Conservation (phyloP, 2,329 filamentous ascomycete genomes). For the Pestalotiopsis sp. region DNA sequence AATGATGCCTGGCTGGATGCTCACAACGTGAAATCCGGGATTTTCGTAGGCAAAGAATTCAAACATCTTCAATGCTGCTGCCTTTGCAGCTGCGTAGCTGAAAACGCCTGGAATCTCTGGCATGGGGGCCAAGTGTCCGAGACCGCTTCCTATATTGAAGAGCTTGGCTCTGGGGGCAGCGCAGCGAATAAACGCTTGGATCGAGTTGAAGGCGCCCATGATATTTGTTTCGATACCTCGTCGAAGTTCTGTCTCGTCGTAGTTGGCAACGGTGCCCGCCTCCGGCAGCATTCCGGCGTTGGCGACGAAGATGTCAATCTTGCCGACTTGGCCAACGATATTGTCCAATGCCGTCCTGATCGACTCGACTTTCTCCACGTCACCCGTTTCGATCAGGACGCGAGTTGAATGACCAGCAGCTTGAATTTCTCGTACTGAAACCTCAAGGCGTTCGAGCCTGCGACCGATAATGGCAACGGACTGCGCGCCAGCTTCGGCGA, state of each 20-base stretch:
- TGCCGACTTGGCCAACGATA: constrained; percentile 26
- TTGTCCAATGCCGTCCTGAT: constrained; percentile 34
- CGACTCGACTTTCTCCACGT: constrained; percentile 32
- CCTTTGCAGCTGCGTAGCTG: not conserved
- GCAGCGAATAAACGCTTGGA: not conserved
- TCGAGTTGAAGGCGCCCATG: not conserved
- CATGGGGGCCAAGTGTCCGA: not conserved
- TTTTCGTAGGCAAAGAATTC: constrained; percentile 39
- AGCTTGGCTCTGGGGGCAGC: not conserved
- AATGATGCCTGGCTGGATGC: constrained; percentile 44
- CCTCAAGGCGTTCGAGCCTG: constrained; percentile 32
- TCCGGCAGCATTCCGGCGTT: constrained; percentile 30
- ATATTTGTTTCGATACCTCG: not conserved
- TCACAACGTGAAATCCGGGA: constrained; percentile 37
- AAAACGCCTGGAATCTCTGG: not conserved
- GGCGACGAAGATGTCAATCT: constrained; percentile 42
- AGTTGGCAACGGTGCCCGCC: not conserved
- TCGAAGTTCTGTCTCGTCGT: not conserved
- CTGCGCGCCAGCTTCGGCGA: constrained; percentile 45
- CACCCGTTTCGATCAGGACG: constrained; percentile 32
- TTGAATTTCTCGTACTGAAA: constrained; percentile 35
- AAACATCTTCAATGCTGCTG: not conserved
- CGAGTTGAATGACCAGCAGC: constrained; percentile 31
- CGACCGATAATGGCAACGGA: constrained; percentile 47
- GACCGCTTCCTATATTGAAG: not conserved